Evolutionary conservation across 208 protist species (phyloP), one percentile per base, ranked within the genome.

Genomic region (Leishmania arabica): DNA sequence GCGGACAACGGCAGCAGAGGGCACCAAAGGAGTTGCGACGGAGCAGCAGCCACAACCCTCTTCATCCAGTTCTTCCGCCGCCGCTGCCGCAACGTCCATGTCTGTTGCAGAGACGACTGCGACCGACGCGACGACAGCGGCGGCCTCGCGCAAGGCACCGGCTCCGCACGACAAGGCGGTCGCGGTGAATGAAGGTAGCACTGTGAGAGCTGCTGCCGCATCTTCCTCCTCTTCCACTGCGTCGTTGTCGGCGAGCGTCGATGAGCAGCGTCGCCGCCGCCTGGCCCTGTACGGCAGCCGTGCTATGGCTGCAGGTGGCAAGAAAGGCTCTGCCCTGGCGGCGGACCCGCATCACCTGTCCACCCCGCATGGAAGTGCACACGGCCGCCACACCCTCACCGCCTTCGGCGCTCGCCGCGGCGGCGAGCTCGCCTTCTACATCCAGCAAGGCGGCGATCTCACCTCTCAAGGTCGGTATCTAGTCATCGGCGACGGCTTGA

Each of bases 401-500:
- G 79, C 90, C 47, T 93, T 94, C 79, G 89, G 90, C 19, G 81
- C 89, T 5, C 90, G 87, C 60, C 92, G 91, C 21, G 81, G 86
- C 19, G 88, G 88, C n/a, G 87, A 88, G 71, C 82, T 94, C 17
- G 81, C 84, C 8, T 82, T 80, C 47, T 92, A 89, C 78, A 90
- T 95, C 31, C 86, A 86, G 66, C 82, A 77, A 34, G 75, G 84
- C 37, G 85, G 84, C 40, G 87, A 93, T 24, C 76, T 96, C n/a
- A 87, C 75, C 31, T 86, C 91, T 40, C 83, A 88, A 37, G 90
- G 86, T 3, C 96, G 95, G 73, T 98, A 97, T 80, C 84, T 98
- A 7, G 95, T 98, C 54, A 89, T 98, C 15, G 96, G 96, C 1
- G 96, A 98, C 82, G 92, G 94, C 21, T 83, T 98, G 62, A 96